These are phyloP conservation scores for Candida quercuum DNA, from an alignment of 805 yeast species.

Conservation along the genomic window DNA sequence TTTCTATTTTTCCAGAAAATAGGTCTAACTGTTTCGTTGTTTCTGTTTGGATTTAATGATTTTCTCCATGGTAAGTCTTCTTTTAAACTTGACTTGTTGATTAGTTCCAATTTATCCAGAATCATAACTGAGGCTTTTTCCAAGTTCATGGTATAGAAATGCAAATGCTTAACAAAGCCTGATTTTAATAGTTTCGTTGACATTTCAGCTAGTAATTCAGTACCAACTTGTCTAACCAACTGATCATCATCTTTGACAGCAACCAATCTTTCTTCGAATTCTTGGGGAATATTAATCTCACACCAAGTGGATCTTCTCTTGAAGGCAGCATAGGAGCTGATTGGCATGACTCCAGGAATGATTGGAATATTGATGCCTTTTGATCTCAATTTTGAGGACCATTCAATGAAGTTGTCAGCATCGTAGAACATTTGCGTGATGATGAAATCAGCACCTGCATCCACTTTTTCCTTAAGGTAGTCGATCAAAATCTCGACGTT, in stretches of 20 bases:
- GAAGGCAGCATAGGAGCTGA: constrained; percentile 90
- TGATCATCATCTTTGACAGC: constrained; percentile 89
- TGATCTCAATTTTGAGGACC: constrained; percentile 72
- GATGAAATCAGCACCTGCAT: constrained; percentile 90
- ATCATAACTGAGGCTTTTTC: constrained; percentile 89
- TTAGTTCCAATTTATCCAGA: constrained; percentile 63
- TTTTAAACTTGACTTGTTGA: constrained; percentile 26
- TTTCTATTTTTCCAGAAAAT: constrained; percentile 96
- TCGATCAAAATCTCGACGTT: constrained; percentile 41
- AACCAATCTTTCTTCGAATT: constrained; percentile 63
- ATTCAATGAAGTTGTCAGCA: constrained; percentile 72
- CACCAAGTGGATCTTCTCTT: constrained; percentile 95
- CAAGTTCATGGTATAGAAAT: constrained; percentile 95
- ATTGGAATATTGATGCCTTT: constrained; percentile 80
- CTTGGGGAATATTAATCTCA: constrained; percentile 71
- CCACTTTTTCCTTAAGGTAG: constrained; percentile 81
- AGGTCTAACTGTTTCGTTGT: constrained; percentile 81
- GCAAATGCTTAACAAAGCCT: constrained; percentile 78
- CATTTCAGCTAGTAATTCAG: constrained; percentile 77
- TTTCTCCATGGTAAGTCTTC: constrained; percentile 80
- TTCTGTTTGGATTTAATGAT: constrained; percentile 75
- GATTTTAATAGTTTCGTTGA: constrained; percentile 67
- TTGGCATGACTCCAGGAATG: constrained; percentile 98
- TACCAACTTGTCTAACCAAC: constrained; percentile 79
- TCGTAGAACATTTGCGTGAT: constrained; percentile 98